Base-by-base conservation (phyloP, 805 yeast genomes). In the Myxozyma melibiosi region DNA sequence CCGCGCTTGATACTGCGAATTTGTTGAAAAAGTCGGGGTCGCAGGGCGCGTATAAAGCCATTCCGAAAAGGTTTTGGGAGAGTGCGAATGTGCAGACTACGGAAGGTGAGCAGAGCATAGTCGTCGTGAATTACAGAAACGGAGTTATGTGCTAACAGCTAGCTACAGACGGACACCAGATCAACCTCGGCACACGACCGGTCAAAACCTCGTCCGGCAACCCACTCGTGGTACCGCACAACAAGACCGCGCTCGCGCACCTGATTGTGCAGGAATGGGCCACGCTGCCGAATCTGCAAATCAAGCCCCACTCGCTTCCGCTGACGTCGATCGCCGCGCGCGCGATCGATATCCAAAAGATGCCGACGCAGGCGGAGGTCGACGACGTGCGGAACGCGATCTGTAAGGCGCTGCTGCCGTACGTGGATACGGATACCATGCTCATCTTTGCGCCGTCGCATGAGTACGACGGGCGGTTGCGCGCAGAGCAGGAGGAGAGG, bases 341-440 rank as follows among this genome's bases (percentile, higher is more conserved):
- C 62, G 88, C 96, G 14, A 82, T 94, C 46, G 99, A 94, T 70
- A 74, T 94, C 64, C 71, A 76, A 25, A 66, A 68, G 11, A 76
- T 79, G 2, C 70, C 76, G 31, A 61, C 60, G 0, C 70, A 73
- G 1, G 73, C 74, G 2, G 67, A 66, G 1, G 55, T 54, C 11
- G 77, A 78, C 58, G 76, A 74, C 20, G 85, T 81, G 48, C 20
- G 31, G 25, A 68, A 78, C 84, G 81, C 80, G 41, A 80, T 89
- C 20, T 79, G 82, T 59, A 71, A 78, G 41, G 80, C 80, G 61
- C 73, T 94, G 60, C 74, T 92, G 67, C 83, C 91, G 53, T 94
- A 91, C 68, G 76, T 95, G 57, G 99, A 94, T 70, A 94, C 99
- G 0, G 99, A 94, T 71, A 90, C 98, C 1, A 76, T 96, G 61